phyloP scores from a whole-genome alignment of 192 early-diverging fungal genomes.

The Umbelopsis vinacea region DNA sequence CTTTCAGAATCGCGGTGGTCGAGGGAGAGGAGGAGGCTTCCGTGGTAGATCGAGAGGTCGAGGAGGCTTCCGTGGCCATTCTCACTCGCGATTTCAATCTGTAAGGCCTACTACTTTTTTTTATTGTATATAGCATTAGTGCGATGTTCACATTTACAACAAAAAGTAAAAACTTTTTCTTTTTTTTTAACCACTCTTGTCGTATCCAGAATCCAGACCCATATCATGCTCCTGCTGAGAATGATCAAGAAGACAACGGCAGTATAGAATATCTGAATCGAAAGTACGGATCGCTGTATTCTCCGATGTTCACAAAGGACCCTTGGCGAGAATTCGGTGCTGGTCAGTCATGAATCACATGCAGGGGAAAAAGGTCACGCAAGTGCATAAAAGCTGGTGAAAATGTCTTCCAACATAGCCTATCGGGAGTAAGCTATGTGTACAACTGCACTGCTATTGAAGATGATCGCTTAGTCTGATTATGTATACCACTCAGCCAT shows the following conservation, averaged over 20 bases:
- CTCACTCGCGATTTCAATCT: neutral
- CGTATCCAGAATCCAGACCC: neutral
- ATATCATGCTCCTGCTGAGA: neutral
- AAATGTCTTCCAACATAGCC: neutral
- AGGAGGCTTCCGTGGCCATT: neutral
- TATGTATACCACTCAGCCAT: too few species aligned
- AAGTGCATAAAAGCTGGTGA: neutral
- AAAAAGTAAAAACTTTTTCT: too few species aligned
- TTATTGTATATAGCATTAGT: neutral
- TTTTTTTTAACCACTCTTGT: neutral
- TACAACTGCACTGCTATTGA: too few species aligned
- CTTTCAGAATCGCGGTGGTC: neutral
- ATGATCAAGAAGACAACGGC: neutral
- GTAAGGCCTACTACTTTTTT: neutral
- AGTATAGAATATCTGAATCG: neutral
- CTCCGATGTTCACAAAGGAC: constrained; percentile 4
- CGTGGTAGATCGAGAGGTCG: constrained; percentile 13
- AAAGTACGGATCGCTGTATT: constrained; percentile 11
- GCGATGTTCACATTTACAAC: neutral
- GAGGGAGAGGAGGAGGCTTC: constrained; percentile 11
- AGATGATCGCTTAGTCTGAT: too few species aligned
- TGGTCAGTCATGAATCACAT: neutral
- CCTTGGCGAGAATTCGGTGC: neutral
- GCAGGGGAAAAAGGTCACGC: neutral
- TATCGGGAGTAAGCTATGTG: neutral